These are phyloP conservation scores for Candida sp. DNA, from an alignment of 1,139 yeast genomes.

Conservation along the genomic window DNA sequence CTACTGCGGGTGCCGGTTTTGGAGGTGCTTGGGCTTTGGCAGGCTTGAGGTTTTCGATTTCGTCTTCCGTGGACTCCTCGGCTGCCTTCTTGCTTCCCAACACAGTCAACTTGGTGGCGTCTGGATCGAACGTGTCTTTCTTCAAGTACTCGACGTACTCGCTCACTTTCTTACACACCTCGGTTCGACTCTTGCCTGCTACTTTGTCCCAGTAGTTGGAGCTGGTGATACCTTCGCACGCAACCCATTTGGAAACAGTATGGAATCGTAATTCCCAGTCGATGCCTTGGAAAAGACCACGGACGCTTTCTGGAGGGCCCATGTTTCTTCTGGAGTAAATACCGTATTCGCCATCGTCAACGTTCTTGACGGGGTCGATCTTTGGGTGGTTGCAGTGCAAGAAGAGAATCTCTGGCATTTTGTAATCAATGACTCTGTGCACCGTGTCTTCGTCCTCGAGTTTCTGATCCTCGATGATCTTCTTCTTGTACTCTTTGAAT, in stretches of 20 bases:
- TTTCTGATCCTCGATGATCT: conserved; percentile 13
- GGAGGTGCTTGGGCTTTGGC: neutral
- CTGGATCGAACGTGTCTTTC: conserved; percentile 20
- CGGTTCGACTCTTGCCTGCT: conserved; percentile 22
- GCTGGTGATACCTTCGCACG: conserved; percentile 34
- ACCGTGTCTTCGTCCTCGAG: conserved; percentile 14
- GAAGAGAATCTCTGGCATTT: conserved; percentile 32
- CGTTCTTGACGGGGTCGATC: conserved; percentile 33
- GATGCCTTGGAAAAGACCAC: conserved; percentile 14
- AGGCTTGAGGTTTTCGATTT: neutral
- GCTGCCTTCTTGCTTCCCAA: neutral
- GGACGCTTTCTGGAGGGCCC: conserved; percentile 21
- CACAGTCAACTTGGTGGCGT: conserved; percentile 3
- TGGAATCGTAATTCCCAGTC: conserved; percentile 34
- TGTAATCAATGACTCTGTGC: conserved; percentile 16
- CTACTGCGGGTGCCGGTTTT: neutral
- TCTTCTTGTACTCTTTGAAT: conserved; percentile 20
- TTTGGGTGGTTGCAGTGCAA: conserved; percentile 50
- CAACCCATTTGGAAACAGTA: conserved; percentile 37
- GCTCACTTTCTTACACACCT: conserved; percentile 27
- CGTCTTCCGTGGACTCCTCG: neutral
- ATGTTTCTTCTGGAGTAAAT: conserved; percentile 23
- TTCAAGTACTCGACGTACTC: conserved; percentile 32
- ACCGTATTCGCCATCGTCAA: conserved; percentile 20
- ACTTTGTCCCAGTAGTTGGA: conserved; percentile 24